A percentile compares a stretch with the other conserved stretches of the same genome.
Conservation (phyloP, 106 monocot genomes). For the Dioscorea zingiberensis region DNA sequence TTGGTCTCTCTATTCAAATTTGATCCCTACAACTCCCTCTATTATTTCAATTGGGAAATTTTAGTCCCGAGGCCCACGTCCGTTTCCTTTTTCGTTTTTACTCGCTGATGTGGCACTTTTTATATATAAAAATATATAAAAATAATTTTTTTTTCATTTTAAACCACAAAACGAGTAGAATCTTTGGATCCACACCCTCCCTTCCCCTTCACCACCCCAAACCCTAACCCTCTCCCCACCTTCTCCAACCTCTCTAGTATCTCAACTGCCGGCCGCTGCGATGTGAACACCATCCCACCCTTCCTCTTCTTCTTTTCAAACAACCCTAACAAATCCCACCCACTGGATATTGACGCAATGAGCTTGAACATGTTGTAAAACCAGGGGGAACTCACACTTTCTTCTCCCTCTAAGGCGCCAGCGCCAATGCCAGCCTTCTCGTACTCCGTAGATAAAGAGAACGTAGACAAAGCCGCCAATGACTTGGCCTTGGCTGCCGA, state of each 20-base stretch:
- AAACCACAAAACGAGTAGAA: too few relatives aligned
- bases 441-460: too few relatives aligned
- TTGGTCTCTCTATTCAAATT: too few relatives aligned
- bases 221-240: constrained; percentile 37
- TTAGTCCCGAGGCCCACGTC: too few relatives aligned
- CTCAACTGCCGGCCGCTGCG: constrained; percentile 27
- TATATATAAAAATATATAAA: too few relatives aligned
- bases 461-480: too few relatives aligned
- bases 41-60: too few relatives aligned
- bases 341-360: constrained; percentile 39
- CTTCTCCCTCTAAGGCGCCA: background rate
- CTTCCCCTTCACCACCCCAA: constrained; percentile 23
- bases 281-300: constrained; percentile 47
- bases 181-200: constrained; percentile 28
- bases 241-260: constrained; percentile 47
- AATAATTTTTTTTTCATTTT: too few relatives aligned
- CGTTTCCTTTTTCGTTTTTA: too few relatives aligned
- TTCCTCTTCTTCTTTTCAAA: constrained; percentile 20
- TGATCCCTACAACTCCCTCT: too few relatives aligned
- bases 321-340: constrained; percentile 48
- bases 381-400: constrained; percentile 9
- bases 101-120: too few relatives aligned
- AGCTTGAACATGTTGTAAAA: constrained; percentile 53
- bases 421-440: background rate
- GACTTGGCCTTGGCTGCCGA: too few relatives aligned